A percentile compares a stretch with the other conserved stretches of the same genome.
phyloP scores from a whole-genome alignment of 208 protist genomes.

The Porcisia hertigi region DNA sequence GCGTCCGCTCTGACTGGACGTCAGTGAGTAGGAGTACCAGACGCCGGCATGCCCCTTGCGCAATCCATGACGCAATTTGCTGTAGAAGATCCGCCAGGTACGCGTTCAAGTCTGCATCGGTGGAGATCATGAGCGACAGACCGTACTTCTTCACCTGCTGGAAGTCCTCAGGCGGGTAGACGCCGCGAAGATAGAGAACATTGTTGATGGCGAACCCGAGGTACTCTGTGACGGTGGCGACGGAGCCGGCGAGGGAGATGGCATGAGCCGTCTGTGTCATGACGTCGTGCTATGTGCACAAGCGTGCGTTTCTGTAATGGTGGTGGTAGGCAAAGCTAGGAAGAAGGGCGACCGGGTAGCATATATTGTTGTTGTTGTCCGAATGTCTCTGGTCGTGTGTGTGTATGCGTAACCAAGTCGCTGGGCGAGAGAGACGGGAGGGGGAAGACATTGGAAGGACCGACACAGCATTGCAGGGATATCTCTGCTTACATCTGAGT shows the following conservation, averaged over 20 bases:
- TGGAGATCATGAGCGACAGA: conserved; percentile 94
- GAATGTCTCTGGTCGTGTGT: not conserved
- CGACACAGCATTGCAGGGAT: not conserved
- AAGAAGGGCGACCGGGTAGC: not conserved
- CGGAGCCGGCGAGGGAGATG: conserved; percentile 96
- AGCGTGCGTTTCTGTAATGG: not conserved
- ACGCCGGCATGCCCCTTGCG: conserved; percentile 88
- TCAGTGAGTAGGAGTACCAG: conserved; percentile 94
- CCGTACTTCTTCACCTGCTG: conserved; percentile 94
- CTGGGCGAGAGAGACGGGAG: not conserved
- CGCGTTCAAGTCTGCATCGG: conserved; percentile 91
- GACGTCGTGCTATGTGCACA: not conserved
- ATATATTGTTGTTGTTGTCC: not conserved
- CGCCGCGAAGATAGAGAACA: conserved; percentile 96
- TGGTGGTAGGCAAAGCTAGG: not conserved
- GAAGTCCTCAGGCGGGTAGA: conserved; percentile 98
- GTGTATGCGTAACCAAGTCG: not conserved
- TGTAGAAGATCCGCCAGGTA: conserved; percentile 96
- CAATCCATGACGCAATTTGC: conserved; percentile 94
- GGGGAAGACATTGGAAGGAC: not conserved
- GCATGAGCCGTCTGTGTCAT: conserved; percentile 56
- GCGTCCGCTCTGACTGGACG: conserved; percentile 50
- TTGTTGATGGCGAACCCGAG: conserved; percentile 94
- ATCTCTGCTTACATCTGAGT: not conserved
- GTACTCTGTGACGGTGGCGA: conserved; percentile 98